Base-by-base conservation (phyloP, 495 filamentous ascomycete genomes). In the Penicillium flavigenum region DNA sequence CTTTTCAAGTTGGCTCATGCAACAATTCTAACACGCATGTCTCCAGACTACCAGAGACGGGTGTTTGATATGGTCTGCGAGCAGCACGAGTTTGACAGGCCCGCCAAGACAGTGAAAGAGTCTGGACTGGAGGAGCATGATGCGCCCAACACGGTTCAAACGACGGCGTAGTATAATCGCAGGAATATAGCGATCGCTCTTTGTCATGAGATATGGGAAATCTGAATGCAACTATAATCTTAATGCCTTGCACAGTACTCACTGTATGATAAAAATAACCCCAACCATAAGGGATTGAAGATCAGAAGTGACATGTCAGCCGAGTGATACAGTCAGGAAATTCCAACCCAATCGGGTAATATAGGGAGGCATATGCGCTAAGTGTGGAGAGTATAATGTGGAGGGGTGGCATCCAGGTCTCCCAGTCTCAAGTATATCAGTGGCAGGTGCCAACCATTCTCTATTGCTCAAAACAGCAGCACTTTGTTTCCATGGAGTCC, bases 51-150 rank as follows among this genome's bases (percentile, higher is more conserved):
- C 58, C 83, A 85, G 65, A 65, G 74, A 51, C 76, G 76, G 1
- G 80, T 85, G 2, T 79, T 80, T 51, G 75, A 83, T 12, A 68
- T 80, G 45, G 81, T 85, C 4, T 73, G 74, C 36, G 68, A 75
- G 57, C 79, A 80, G 62, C 76, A 81, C 63, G 70, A 74, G 22
- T 52, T 54, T 9, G 77, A 79, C 41, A 70, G 70, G 31, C 47
- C 50, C 17, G 57, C 44, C 20, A 61, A 62, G 32, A 31, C 32
- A 16, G 38, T 11, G 32, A 49, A 59, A 6, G 49, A 49, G 12
- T 29, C 55, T 14, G 57, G 24, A 32, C 26, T 55, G n/a, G 54
- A 62, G 34, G 58, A 58, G n/a, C 59, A 57, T 11, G 32, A n/a
- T 31, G 48, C 42, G 27, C 46, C 58, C 29, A 47, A 54, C 22